Evolutionary conservation across 495 filamentous ascomycete species (phyloP), one percentile per base, ranked within the genome.

Genomic region (Usnea hakonensis): DNA sequence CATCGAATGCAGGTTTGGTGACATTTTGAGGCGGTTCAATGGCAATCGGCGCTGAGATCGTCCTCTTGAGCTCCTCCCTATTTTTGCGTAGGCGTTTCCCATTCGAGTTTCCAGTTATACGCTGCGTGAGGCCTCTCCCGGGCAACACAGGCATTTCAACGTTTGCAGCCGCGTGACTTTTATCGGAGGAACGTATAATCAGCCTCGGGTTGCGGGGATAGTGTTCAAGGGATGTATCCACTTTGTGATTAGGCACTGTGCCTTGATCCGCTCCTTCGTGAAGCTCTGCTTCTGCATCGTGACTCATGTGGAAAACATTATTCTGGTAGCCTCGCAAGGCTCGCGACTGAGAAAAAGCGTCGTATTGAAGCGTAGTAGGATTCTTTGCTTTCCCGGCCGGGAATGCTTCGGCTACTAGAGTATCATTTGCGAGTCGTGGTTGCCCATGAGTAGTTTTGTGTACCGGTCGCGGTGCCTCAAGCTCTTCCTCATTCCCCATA

Each of bases 1-100:
- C 90, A 78, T 95, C 90, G 50, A 80, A 84, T 7, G 65, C 52
- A 23, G 65, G 65, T 16, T 37, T 59, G 41, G 17, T 19, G 14
- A 9, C 62, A 21, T 10, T 52, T 38, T 85, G 84, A 57, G 87
- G 85, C 7, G 74, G 63, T n/a, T 62, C 66, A 50, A 60, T 59
- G 26, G 62, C 30, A 26, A 65, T 63, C 17, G 66, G 66, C 14
- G 58, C 50, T 30, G 66, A 68, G 26, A 67, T 67, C 19, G 33
- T 64, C 44, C 52, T 58, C 52, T 65, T 65, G 59, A 65, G 44
- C 32, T 65, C 64, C 35, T 55, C 63, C 38, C 60, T 65, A 41
- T 36, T 62, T 44, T 61, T 52, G 43, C 36, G 37, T 53, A 37
- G 43, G 40, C 56, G 43, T 44, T 57, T 48, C 53, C 44, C 48